Conservation (phyloP, 139 green algal genomes). For the Tetratostichococcus sp. region DNA sequence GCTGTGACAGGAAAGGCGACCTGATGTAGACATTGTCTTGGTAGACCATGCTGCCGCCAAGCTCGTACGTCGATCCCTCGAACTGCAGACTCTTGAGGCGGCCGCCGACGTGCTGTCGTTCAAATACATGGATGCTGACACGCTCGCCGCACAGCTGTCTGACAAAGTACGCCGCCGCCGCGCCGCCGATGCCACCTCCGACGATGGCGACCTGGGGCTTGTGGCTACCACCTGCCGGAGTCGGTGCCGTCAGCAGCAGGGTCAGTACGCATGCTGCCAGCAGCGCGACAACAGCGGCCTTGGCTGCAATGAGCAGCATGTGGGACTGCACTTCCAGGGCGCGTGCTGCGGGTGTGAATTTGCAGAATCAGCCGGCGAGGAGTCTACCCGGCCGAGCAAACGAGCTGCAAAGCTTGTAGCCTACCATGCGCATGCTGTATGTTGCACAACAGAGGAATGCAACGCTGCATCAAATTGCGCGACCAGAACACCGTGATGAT, state of each 20-base stretch:
- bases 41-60: constrained; percentile 11
- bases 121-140: constrained; percentile 23
- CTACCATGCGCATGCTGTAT: too few species aligned
- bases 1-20: too few species aligned
- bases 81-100: background rate
- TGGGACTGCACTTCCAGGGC: too few species aligned
- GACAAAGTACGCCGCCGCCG: constrained; percentile 28
- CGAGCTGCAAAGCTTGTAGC: too few species aligned
- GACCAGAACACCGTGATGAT: too few species aligned
- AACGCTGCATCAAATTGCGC: too few species aligned
- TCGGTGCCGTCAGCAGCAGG: background rate
- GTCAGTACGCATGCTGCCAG: background rate
- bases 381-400: too few species aligned
- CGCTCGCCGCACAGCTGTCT: constrained; percentile 5
- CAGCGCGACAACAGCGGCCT: background rate
- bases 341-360: too few species aligned
- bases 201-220: constrained; percentile 31
- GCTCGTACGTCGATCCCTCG: background rate
- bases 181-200: constrained; percentile 46
- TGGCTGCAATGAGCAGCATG: background rate
- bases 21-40: constrained; percentile 36
- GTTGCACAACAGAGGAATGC: too few species aligned
- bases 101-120: background rate
- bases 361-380: too few species aligned
- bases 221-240: background rate